These are phyloP conservation scores for Arctium lappa DNA, from an alignment of 129 eudicot species.

Conservation along the genomic window DNA sequence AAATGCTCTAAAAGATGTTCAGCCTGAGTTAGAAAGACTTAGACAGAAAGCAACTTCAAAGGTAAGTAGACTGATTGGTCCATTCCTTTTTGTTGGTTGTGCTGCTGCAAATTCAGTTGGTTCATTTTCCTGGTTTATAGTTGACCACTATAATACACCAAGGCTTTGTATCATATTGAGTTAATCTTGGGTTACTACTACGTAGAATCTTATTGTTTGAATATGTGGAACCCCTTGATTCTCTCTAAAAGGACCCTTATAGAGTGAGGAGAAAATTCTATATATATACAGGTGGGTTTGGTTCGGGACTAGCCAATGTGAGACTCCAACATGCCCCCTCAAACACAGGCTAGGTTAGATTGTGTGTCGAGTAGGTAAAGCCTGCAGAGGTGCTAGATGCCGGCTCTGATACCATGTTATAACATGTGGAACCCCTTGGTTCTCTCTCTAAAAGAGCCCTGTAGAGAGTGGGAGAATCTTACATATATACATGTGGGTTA, in stretches of 20 bases:
- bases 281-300: background rate
- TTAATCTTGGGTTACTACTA: background rate
- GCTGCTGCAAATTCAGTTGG: background rate
- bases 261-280: background rate
- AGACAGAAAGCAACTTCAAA: slow-evolving; percentile 95
- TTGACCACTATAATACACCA: background rate
- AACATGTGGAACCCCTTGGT: too few relatives aligned
- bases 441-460: too few relatives aligned
- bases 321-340: too few relatives aligned
- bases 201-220: background rate
- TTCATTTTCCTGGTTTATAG: background rate
- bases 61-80: slow-evolving; percentile 29
- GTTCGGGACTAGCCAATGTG: background rate
- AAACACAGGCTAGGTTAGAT: too few relatives aligned
- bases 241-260: background rate
- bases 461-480: too few relatives aligned
- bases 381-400: too few relatives aligned
- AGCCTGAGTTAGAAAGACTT: slow-evolving; percentile 92
- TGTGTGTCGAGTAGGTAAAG: too few relatives aligned
- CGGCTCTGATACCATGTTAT: too few relatives aligned
- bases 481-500: too few relatives aligned
- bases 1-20: slow-evolving; percentile 89
- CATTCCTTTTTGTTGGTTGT: background rate
- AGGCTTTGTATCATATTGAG: background rate
- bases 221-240: background rate